Percentiles rank a stretch among this genome's conserved stretches.
phyloP scores from a whole-genome alignment of 306 rosid species.

The Coriaria nepalensis region DNA sequence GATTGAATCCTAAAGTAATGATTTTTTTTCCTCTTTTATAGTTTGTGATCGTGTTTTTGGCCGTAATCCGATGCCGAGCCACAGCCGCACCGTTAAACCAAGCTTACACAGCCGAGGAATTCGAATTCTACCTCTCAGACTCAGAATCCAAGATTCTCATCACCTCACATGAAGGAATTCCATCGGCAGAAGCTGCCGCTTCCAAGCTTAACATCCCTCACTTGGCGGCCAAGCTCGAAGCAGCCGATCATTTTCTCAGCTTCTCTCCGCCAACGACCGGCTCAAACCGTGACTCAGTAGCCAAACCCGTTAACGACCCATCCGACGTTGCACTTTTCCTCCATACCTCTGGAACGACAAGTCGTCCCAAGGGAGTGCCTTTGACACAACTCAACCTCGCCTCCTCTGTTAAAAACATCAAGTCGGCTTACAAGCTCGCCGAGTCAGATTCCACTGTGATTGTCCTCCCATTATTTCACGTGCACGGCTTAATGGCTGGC shows the following conservation, averaged over 20 bases:
- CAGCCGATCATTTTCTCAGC: conserved; percentile 14
- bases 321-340: conserved; percentile 77
- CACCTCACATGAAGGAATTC: conserved; percentile 35
- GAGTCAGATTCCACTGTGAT: conserved; percentile 70
- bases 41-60: conserved; percentile 60
- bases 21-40: conserved; percentile 9
- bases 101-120: conserved; percentile 76
- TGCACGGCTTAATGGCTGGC: conserved; percentile 67
- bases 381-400: conserved; percentile 68
- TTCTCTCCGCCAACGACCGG: conserved; percentile 16
- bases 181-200: conserved; percentile 43
- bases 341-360: conserved; percentile 95
- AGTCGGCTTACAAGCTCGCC: conserved; percentile 54
- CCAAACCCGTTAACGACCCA: conserved; percentile 31
- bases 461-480: conserved; percentile 79
- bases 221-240: conserved; percentile 29
- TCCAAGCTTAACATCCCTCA: conserved; percentile 40
- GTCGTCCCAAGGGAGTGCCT: conserved; percentile 88
- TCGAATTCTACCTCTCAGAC: conserved; percentile 66
- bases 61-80: conserved; percentile 67
- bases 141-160: conserved; percentile 73
- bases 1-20: not conserved
- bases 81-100: conserved; percentile 82
- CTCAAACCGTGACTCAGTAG: conserved; percentile 5
- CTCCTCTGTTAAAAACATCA: conserved; percentile 52